These are phyloP conservation scores for Chlorella sp. DNA, from an alignment of 139 green algal species.

Conservation along the genomic window DNA sequence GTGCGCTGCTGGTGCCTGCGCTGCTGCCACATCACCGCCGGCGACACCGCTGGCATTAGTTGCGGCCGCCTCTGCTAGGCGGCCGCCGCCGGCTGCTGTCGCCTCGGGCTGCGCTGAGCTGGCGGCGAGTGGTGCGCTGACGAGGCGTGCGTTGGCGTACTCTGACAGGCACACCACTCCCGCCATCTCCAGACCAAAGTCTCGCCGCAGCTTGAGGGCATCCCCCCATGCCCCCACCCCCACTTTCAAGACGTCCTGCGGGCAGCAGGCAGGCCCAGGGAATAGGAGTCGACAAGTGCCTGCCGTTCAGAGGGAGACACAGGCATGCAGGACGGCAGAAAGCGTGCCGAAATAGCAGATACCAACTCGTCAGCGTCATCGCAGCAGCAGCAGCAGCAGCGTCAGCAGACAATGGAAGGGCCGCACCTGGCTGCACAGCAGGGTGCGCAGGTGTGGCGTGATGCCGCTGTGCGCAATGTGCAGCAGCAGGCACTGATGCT, in stretches of 20 bases:
- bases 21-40: neutral
- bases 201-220: constrained; percentile 53
- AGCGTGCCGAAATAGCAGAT: neutral
- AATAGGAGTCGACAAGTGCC: no score
- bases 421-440: constrained; percentile 40
- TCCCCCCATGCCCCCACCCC: constrained; percentile 56
- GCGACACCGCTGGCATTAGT: neutral
- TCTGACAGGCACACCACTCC: constrained; percentile 56
- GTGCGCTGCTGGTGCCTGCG: neutral
- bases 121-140: neutral
- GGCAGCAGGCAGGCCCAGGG: no score
- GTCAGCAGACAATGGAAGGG: no score
- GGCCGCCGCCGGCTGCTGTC: neutral
- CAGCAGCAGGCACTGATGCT: constrained; percentile 47
- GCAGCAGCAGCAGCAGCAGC: no score
- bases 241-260: constrained; percentile 52
- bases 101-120: no score
- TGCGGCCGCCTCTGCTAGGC: no score
- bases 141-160: constrained; percentile 42
- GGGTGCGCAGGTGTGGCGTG: constrained; percentile 31
- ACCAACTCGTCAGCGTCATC: no score
- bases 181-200: constrained; percentile 53
- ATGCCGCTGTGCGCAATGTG: constrained; percentile 47
- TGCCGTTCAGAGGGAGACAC: neutral
- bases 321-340: neutral